Conservation (phyloP, 2,329 filamentous ascomycete species). For the Curvularia sp. region DNA sequence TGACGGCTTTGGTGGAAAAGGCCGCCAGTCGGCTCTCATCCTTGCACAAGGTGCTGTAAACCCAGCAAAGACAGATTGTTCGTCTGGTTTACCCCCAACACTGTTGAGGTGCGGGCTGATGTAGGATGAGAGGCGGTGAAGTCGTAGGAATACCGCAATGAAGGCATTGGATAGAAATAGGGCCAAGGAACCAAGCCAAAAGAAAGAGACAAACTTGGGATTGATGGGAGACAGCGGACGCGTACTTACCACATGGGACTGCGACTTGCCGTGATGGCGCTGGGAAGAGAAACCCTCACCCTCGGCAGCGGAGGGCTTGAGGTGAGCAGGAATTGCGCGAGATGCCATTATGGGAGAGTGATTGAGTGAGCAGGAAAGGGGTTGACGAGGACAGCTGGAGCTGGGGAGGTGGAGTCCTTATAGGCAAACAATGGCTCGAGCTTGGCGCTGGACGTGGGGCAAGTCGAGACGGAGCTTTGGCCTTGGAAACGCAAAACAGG, state of each 20-base stretch:
- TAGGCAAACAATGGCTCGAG: slow-evolving; percentile 26
- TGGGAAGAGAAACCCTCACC: slow-evolving; percentile 57
- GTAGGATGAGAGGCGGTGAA: slow-evolving; percentile 5
- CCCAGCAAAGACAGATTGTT: background rate
- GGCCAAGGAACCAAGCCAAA: background rate
- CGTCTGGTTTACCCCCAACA: background rate
- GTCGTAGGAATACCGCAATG: background rate
- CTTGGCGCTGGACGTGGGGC: slow-evolving; percentile 31
- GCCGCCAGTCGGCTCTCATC: background rate
- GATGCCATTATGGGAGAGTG: slow-evolving; percentile 66
- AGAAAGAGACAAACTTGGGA: background rate
- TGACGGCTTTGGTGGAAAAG: background rate
- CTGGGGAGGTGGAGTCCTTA: slow-evolving; percentile 34
- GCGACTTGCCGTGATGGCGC: slow-evolving; percentile 83
- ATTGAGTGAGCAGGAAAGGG: slow-evolving; percentile 12
- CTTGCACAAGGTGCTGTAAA: background rate
- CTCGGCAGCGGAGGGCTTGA: slow-evolving; percentile 67
- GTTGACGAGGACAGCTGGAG: slow-evolving; percentile 20
- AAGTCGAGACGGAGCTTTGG: slow-evolving; percentile 31
- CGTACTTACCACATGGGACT: slow-evolving; percentile 80
- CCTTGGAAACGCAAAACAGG: slow-evolving; percentile 15
- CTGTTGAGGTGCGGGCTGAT: background rate
- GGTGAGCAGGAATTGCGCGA: slow-evolving; percentile 79
- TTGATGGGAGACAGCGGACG: background rate
- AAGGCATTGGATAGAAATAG: background rate